Percentiles rank a stretch among this genome's conserved stretches.
phyloP scores from a whole-genome alignment of 176 grass and related monocot species.

The Cymbopogon citratus region DNA sequence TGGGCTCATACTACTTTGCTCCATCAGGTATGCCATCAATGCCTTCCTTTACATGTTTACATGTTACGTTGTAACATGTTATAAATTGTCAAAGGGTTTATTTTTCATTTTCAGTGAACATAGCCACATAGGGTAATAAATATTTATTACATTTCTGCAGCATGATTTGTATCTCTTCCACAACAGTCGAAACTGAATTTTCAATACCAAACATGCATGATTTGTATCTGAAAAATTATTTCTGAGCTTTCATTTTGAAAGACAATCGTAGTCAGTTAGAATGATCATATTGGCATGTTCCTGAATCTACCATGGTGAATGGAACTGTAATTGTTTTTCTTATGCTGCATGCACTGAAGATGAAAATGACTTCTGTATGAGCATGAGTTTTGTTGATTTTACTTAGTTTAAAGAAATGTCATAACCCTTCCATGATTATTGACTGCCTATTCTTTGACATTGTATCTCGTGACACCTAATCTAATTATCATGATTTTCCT shows the following conservation, averaged over 20 bases:
- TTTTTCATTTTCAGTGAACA: background rate
- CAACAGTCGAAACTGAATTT: too few species aligned
- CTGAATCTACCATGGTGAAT: background rate
- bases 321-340: background rate
- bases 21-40: slow-evolving; percentile 62
- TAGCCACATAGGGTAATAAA: background rate
- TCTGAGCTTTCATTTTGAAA: background rate
- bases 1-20: slow-evolving; percentile 93
- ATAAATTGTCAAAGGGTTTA: background rate
- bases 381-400: background rate
- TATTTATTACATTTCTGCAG: background rate
- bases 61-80: background rate
- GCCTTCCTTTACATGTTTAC: background rate
- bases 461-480: background rate
- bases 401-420: background rate
- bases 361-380: slow-evolving; percentile 5
- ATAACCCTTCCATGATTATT: background rate
- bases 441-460: background rate
- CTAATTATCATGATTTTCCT: background rate
- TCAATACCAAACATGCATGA: too few species aligned
- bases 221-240: background rate
- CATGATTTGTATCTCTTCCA: background rate
- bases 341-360: background rate
- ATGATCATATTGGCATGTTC: background rate
- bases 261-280: background rate